Evolutionary conservation across 176 grass and related monocot species (phyloP).

Genomic region (Paspalum notatum): DNA sequence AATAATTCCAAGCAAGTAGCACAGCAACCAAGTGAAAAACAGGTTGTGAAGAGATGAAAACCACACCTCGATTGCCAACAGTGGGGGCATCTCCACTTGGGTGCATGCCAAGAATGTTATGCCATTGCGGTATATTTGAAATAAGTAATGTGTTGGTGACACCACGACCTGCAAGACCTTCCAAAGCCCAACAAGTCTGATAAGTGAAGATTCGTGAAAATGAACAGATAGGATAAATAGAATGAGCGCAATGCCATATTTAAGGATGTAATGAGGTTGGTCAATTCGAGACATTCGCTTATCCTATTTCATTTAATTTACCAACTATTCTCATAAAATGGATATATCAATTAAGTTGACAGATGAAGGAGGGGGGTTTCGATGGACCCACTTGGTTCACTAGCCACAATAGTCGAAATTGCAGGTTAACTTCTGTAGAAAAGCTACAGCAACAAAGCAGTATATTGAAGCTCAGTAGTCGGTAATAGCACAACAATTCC

Average conservation of each 20-base stretch:
- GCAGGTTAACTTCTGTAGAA: neutral
- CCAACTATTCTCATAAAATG: neutral
- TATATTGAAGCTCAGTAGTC: neutral
- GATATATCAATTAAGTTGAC: neutral
- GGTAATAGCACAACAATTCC: neutral
- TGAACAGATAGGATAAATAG: neutral
- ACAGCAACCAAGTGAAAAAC: neutral
- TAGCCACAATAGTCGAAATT: conserved; percentile 17
- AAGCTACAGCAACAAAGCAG: neutral
- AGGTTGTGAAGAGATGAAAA: neutral
- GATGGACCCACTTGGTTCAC: neutral
- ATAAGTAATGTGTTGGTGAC: conserved; percentile 92
- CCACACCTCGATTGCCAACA: conserved; percentile 80
- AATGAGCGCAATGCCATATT: neutral
- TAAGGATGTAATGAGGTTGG: neutral
- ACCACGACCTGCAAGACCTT: conserved; percentile 82
- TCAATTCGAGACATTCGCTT: neutral
- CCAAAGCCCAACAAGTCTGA: neutral
- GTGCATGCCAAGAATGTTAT: conserved; percentile 83
- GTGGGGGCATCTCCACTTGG: conserved; percentile 83
- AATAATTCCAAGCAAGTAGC: neutral
- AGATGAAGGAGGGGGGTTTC: neutral
- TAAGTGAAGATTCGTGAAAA: neutral
- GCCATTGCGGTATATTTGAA: conserved; percentile 69
- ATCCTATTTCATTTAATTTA: neutral